Base-by-base conservation (phyloP, 2,329 filamentous ascomycete species). In the Hypoxylon sp. region DNA sequence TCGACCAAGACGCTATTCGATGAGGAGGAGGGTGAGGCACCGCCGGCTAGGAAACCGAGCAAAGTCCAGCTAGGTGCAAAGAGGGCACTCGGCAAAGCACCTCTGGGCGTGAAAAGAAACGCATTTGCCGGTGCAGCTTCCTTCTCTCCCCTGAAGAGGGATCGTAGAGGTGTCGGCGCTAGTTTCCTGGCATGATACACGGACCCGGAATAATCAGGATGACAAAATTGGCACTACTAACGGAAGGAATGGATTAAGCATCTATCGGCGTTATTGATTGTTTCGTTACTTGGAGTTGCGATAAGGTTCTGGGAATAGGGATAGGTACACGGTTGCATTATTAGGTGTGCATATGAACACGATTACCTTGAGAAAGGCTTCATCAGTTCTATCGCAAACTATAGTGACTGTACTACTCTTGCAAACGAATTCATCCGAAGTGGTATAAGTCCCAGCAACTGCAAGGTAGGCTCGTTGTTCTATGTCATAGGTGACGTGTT, bases 141-240 rank as follows among this genome's bases (percentile, higher is more conserved):
- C 3, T 93, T 94, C 76, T 93, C 91, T 17, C 91, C 91, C 6
- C 80, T 94, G 65, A 94, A 94, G 81, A 86, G 87, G 75, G 89
- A 93, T 55, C 85, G 86, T 63, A 87, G 89, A 67, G 88, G 88
- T 32, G 84, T 87, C 2, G 83, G 84, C 66, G 88, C 88, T 59
- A 90, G 88, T 74, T 90, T 90, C 72, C 76, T 89, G 64, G 84
- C 80, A 59, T 87, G 73, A 78, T 62, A 75, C 63, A 60, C 25
- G 43, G 60, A 21, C 46, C 60, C 52, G n/a, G 48, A 55, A 67
- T 57, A 32, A 65, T 58, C 19, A 67, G 60, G 53, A 45, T 28
- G 59, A 55, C 41, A 48, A 50, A n/a, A 41, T 46, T 50, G 36
- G 57, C 45, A 60, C 30, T 56, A 38, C 30, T 28, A 51, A 64